Conservation (phyloP, 805 yeast species). For the Aciculoconidium aculeatum region DNA sequence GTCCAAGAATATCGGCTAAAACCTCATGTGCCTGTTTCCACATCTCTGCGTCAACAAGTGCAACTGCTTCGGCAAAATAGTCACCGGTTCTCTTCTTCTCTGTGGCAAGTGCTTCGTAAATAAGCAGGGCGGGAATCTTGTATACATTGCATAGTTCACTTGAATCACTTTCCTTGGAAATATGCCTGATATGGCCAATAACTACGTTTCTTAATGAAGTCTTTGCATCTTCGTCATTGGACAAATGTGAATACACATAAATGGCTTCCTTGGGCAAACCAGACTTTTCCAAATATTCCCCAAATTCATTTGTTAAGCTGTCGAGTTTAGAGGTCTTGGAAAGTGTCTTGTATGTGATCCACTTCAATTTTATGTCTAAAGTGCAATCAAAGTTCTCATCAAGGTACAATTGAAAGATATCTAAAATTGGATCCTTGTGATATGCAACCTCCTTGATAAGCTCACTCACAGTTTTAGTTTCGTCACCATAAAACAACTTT, state of each 20-base stretch:
- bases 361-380: constrained; percentile 38
- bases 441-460: constrained; percentile 1
- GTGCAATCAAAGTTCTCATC: constrained; percentile 7
- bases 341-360: constrained; percentile 48
- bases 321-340: constrained; percentile 15
- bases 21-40: constrained; percentile 61
- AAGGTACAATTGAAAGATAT: too few species aligned
- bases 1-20: constrained; percentile 60
- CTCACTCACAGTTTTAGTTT: constrained; percentile 4
- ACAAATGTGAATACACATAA: constrained; percentile 55
- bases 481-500: constrained; percentile 57
- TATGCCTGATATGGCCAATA: constrained; percentile 24
- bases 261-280: constrained; percentile 55
- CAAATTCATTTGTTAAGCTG: constrained; percentile 33
- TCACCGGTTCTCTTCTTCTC: constrained; percentile 45
- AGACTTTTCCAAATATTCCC: constrained; percentile 41
- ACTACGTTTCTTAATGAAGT: constrained; percentile 33
- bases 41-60: constrained; percentile 54
- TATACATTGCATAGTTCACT: constrained; percentile 33
- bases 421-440: too few species aligned
- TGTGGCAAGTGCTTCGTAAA: constrained; percentile 58
- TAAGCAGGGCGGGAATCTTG: constrained; percentile 41
- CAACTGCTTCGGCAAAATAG: constrained; percentile 53
- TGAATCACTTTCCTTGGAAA: constrained; percentile 27
- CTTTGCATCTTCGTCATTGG: constrained; percentile 41